Base-by-base conservation (phyloP, 768 basidiomycete genomes). In the Psilocybe subaeruginosa region DNA sequence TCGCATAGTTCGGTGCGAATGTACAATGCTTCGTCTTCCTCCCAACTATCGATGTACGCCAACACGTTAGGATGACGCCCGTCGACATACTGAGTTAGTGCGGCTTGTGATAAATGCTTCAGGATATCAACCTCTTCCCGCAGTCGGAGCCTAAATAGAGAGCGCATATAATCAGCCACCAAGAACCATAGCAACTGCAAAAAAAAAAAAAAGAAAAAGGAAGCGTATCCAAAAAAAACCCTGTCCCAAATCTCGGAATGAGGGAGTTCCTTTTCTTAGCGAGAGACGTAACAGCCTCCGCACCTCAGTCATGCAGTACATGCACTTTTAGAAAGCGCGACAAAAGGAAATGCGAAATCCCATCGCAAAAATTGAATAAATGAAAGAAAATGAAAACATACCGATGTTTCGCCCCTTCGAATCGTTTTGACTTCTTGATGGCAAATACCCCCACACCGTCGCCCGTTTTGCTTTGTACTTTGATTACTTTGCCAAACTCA, bases 1-100 rank as follows among this genome's bases (percentile, higher is more conserved):
- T 90, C 91, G 77, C 97, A 99, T 37, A 99, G 83, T 72, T 97
- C 95, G 3, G 97, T 99, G 67, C 89, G 92, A 68, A 99, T 98
- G 76, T 85, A 98, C 27, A 99, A 78, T 52, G 85, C 83, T 54
- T 92, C 89, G 55, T 89, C 86, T 72, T 97, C 90, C 75, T 99
- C 97, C 97, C 97, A 99, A 64, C 93, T 95, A 76, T 97, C 94
- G 62, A 95, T 81, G 69, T 95, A 97, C 16, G 83, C 84, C 35
- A 99, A 82, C 14, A 98, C 88, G 74, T 97, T 95, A 0, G 91
- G 85, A 74, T 94, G 91, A 23, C 80, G 70, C 56, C 73, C 73
- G 29, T 68, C 73, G 31, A 74, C 55, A 30, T 59, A 78, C 67
- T 73, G 73, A 60, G 76, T 74, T 58, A 74, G 76, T 5, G 79